phyloP scores from a whole-genome alignment of 768 basidiomycete species.

The Tricholoma terreum region DNA sequence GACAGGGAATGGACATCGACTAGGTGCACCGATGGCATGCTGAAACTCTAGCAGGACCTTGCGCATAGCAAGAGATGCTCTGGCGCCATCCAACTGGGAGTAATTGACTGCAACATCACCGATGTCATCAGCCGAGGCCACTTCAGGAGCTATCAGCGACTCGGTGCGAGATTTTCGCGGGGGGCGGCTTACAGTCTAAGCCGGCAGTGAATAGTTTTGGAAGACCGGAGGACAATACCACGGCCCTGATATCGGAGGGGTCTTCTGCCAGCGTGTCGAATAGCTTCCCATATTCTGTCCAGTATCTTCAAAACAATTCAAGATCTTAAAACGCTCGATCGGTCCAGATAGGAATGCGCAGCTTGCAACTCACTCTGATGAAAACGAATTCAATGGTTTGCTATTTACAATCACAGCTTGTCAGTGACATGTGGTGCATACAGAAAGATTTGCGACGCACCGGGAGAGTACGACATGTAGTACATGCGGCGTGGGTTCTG shows the following conservation, averaged over 20 bases:
- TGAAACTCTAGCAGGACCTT: slow-evolving; percentile 61
- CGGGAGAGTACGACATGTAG: slow-evolving; percentile 44
- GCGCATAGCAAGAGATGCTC: slow-evolving; percentile 48
- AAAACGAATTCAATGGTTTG: slow-evolving; percentile 67
- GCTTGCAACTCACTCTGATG: slow-evolving; percentile 35
- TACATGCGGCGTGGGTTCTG: slow-evolving; percentile 43
- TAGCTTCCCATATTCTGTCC: slow-evolving; percentile 61
- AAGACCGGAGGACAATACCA: slow-evolving; percentile 69
- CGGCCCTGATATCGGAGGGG: slow-evolving; percentile 54
- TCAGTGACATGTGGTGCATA: not conserved
- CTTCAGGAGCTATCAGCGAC: slow-evolving; percentile 14
- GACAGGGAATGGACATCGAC: slow-evolving; percentile 72
- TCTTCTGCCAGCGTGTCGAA: slow-evolving; percentile 55
- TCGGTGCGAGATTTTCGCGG: not conserved
- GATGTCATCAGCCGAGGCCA: slow-evolving; percentile 28
- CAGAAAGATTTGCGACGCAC: slow-evolving; percentile 22
- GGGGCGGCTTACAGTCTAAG: slow-evolving; percentile 59
- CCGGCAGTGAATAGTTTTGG: slow-evolving; percentile 83
- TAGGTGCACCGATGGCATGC: slow-evolving; percentile 62
- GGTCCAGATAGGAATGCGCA: not conserved
- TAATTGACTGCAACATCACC: slow-evolving; percentile 19
- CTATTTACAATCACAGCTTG: slow-evolving; percentile 38
- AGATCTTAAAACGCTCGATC: not conserved
- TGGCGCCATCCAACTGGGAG: slow-evolving; percentile 42
- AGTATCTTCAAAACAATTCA: slow-evolving; percentile 49